Conservation (phyloP, 306 rosid species). For the Malus sieversii region DNA sequence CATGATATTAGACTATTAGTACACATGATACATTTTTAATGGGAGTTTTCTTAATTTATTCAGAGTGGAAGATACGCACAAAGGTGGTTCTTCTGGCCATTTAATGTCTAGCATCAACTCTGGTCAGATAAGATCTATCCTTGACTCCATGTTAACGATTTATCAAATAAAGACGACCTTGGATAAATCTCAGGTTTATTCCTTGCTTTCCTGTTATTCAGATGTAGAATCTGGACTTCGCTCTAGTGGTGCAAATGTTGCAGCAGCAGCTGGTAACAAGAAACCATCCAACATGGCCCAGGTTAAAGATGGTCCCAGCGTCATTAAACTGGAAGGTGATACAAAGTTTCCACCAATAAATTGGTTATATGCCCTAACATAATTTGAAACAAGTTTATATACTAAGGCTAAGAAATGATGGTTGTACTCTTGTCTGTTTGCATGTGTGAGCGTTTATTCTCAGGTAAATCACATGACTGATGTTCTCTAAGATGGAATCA, state of each 20-base stretch:
- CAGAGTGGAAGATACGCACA: slow-evolving; percentile 84
- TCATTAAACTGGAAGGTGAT: slow-evolving; percentile 76
- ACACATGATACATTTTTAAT: slow-evolving; percentile 9
- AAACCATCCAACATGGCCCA: slow-evolving; percentile 55
- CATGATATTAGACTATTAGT: slow-evolving; percentile 10
- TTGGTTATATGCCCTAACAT: background rate
- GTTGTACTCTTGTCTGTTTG: background rate
- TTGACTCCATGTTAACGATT: background rate
- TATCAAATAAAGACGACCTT: background rate
- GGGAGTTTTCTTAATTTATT: slow-evolving; percentile 21
- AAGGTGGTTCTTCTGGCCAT: slow-evolving; percentile 52
- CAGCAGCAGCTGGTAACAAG: slow-evolving; percentile 41
- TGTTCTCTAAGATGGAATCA: background rate
- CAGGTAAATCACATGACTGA: background rate
- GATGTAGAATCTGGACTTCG: slow-evolving; percentile 50
- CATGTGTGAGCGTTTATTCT: background rate
- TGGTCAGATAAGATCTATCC: slow-evolving; percentile 40
- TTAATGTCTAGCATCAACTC: slow-evolving; percentile 54
- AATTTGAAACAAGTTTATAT: background rate
- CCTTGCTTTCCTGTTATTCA: slow-evolving; percentile 27
- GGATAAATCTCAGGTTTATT: slow-evolving; percentile 18
- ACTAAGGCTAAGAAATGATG: background rate
- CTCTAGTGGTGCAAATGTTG: slow-evolving; percentile 28
- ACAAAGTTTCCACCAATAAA: slow-evolving; percentile 3
- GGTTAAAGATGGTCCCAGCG: slow-evolving; percentile 55